Evolutionary conservation across 1,284 basidiomycete species (phyloP).

Genomic region (Dichomitus squalens): DNA sequence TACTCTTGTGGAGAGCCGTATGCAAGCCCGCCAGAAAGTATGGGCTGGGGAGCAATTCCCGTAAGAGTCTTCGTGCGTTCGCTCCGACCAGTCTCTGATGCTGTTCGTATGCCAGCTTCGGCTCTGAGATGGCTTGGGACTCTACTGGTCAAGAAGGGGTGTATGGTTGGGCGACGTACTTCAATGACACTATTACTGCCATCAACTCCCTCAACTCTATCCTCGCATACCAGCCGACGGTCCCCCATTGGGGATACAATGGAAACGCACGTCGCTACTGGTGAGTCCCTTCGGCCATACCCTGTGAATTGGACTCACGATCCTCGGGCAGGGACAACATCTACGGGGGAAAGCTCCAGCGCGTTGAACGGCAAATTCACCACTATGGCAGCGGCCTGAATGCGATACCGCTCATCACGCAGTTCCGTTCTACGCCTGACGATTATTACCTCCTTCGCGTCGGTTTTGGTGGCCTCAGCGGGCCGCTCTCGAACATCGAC

Average conservation of each 20-base stretch:
- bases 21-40: slow-evolving; percentile 44
- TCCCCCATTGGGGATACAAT: slow-evolving; percentile 65
- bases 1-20: slow-evolving; percentile 48
- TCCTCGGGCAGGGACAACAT: slow-evolving; percentile 51
- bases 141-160: slow-evolving; percentile 63
- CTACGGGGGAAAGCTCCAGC: slow-evolving; percentile 57
- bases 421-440: slow-evolving; percentile 49
- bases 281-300: slow-evolving; percentile 30
- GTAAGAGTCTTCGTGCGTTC: slow-evolving; percentile 34
- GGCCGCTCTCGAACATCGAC: slow-evolving; percentile 58
- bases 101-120: slow-evolving; percentile 41
- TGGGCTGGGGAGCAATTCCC: slow-evolving; percentile 57
- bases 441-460: slow-evolving; percentile 57
- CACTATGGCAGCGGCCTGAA: slow-evolving; percentile 64
- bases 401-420: slow-evolving; percentile 53
- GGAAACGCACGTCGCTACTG: slow-evolving; percentile 62
- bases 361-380: slow-evolving; percentile 61
- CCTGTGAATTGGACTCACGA: not conserved
- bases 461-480: slow-evolving; percentile 54
- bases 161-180: slow-evolving; percentile 56
- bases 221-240: slow-evolving; percentile 56
- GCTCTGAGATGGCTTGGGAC: slow-evolving; percentile 66
- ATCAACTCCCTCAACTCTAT: slow-evolving; percentile 59
- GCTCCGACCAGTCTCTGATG: not conserved
- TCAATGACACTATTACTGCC: slow-evolving; percentile 54